Conservation (phyloP, 23 red algal species). For the Gracilaria domingensis region DNA sequence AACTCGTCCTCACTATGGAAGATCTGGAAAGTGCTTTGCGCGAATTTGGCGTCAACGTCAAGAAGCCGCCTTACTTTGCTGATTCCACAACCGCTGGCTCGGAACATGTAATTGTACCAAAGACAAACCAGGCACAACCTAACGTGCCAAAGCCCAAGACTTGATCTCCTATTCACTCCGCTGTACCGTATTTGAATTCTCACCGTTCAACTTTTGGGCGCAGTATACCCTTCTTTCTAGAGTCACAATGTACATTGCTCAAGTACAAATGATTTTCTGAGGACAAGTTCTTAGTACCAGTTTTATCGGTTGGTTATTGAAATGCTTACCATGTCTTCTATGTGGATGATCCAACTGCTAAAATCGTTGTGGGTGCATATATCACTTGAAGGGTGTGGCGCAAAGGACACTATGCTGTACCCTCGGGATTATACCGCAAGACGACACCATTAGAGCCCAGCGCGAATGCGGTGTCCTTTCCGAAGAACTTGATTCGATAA, state of each 20-base stretch:
- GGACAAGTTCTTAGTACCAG: slow-evolving; percentile 3
- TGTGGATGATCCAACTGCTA: neutral
- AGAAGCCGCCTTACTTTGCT: slow-evolving; percentile 95
- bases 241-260: neutral
- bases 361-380: neutral
- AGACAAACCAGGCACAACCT: slow-evolving; percentile 32
- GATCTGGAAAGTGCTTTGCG: slow-evolving; percentile 84
- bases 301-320: neutral
- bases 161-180: neutral
- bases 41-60: slow-evolving; percentile 85
- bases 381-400: neutral
- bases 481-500: slow-evolving; percentile 97
- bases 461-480: slow-evolving; percentile 88
- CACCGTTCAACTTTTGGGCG: neutral
- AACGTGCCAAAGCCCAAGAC: slow-evolving; percentile 20
- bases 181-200: neutral
- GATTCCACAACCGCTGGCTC: slow-evolving; percentile 67
- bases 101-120: slow-evolving; percentile 16
- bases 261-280: neutral
- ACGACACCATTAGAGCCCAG: slow-evolving; percentile 87
- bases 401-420: neutral
- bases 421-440: slow-evolving; percentile 76
- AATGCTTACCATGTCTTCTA: neutral
- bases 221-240: neutral
- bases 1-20: slow-evolving; percentile 70